A percentile compares a stretch with the other conserved stretches of the same genome.
phyloP scores from a whole-genome alignment of 2,329 filamentous ascomycete species.

The Zalaria obscura region DNA sequence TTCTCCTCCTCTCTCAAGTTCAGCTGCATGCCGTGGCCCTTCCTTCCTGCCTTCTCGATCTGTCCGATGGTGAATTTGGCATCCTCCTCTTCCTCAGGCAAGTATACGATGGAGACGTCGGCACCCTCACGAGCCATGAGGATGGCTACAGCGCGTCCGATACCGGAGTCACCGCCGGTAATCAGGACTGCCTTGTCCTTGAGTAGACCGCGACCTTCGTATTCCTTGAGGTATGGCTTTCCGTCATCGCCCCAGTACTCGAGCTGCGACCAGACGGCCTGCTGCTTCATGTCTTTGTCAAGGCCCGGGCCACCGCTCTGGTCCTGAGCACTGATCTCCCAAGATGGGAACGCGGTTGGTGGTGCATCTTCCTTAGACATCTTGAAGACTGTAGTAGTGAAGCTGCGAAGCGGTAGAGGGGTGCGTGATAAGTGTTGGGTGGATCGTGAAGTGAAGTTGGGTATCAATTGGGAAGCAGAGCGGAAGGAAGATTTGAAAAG shows the following conservation, averaged over 20 bases:
- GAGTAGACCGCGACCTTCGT: conserved; percentile 17
- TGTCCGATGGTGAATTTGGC: conserved; percentile 38
- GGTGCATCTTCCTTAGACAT: conserved; percentile 8
- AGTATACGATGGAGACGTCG: conserved; percentile 40
- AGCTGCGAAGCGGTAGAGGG: not conserved
- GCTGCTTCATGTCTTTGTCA: conserved; percentile 16
- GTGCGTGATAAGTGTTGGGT: not conserved
- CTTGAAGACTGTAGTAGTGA: not conserved
- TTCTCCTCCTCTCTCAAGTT: conserved; percentile 36
- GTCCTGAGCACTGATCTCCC: conserved; percentile 14
- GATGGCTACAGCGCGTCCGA: conserved; percentile 40
- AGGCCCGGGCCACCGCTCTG: conserved; percentile 17
- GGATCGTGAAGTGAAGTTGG: not conserved
- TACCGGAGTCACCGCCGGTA: conserved; percentile 19
- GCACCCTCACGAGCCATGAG: conserved; percentile 45
- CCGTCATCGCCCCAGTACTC: conserved; percentile 17
- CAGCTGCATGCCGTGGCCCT: conserved; percentile 33
- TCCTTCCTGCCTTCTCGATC: conserved; percentile 36
- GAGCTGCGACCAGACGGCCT: conserved; percentile 18
- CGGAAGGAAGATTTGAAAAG: not conserved
- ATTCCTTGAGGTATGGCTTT: conserved; percentile 18
- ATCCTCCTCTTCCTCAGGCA: conserved; percentile 41
- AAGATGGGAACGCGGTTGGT: conserved; percentile 12
- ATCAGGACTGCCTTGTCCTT: conserved; percentile 16
- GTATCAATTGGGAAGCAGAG: not conserved